Evolutionary conservation across 176 grass and related monocot species (phyloP), one percentile per base, ranked within the genome.

Genomic region (Hordeum vulgare): DNA sequence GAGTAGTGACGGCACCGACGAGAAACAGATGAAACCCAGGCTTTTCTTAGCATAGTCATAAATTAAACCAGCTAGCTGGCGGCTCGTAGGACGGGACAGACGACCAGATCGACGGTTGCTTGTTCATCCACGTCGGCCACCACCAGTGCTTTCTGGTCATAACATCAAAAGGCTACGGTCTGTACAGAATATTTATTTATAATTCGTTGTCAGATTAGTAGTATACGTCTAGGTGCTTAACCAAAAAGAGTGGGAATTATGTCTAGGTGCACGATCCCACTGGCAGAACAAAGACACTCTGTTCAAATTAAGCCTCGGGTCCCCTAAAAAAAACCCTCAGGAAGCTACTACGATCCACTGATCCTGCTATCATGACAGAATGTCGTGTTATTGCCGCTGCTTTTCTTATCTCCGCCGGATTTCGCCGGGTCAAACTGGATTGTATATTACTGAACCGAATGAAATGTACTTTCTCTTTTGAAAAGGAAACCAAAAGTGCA

Each of bases 331-430:
- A n/a, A n/a, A n/a, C n/a, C 0, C 31, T 15, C 24, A 4, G 15
- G 35, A 53, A 84, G 60, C 25, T 42, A 23, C 23, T 41, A 42
- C 1, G 14, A 51, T 74, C 42, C 70, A 49, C 25, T 61, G 71
- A 81, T 89, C 36, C 35, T 49, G 24, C 54, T 63, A 78, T n/a
- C 77, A 40, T 12, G 70, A 71, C 17, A 17, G 87, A 77, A 89
- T 65, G 63, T 61, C 28, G 31, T 0, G 23, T 85, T 51, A 7
- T 76, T 68, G 6, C 87, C 87, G 7, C n/a, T 89, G 71, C 77
- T 85, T 89, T 85, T 14, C 18, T 1, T 85, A 70, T 85, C 61
- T 75, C 35, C 74, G 27, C 5, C 2, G 14, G 9, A 13, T 61
- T n/a, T 71, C 29, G 25, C 53, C 53, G 13, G 47, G 70, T 81